These are phyloP conservation scores for Rubroshorea leprosula DNA, from an alignment of 345 rosid genomes.

Conservation along the genomic window DNA sequence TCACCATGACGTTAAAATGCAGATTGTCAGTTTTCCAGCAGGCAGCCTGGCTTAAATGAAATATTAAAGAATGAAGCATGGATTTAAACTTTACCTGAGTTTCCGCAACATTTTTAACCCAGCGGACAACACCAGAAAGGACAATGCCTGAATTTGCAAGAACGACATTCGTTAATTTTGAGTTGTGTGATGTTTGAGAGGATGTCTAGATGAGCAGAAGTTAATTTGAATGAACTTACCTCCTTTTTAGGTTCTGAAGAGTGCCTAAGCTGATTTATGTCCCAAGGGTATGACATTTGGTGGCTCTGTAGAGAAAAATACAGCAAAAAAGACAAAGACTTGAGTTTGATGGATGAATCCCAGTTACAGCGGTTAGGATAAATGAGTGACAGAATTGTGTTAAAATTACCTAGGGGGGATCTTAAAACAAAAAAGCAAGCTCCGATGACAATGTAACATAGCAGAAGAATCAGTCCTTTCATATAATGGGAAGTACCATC, in stretches of 20 bases:
- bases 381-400: constrained; percentile 11
- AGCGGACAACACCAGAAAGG: not conserved
- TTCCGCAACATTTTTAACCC: not conserved
- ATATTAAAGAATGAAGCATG: no score
- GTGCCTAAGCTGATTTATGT: constrained; percentile 9
- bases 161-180: no score
- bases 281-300: constrained; percentile 18
- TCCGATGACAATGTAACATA: constrained; percentile 68
- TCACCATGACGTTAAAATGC: no score
- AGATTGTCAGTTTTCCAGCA: no score
- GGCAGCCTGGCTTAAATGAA: no score
- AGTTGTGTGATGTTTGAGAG: not conserved
- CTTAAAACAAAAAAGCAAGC: constrained; percentile 66
- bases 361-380: no score
- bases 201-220: no score
- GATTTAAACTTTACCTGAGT: not conserved
- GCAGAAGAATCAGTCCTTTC: constrained; percentile 65
- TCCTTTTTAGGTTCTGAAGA: constrained; percentile 21
- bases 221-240: not conserved
- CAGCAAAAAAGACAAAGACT: not conserved
- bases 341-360: no score
- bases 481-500: constrained; percentile 93
- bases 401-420: constrained; percentile 47
- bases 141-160: not conserved
- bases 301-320: constrained; percentile 14